Evolutionary conservation across 495 filamentous ascomycete species (phyloP), one percentile per base, ranked within the genome.

Genomic region (Aspergillus homomorphus): DNA sequence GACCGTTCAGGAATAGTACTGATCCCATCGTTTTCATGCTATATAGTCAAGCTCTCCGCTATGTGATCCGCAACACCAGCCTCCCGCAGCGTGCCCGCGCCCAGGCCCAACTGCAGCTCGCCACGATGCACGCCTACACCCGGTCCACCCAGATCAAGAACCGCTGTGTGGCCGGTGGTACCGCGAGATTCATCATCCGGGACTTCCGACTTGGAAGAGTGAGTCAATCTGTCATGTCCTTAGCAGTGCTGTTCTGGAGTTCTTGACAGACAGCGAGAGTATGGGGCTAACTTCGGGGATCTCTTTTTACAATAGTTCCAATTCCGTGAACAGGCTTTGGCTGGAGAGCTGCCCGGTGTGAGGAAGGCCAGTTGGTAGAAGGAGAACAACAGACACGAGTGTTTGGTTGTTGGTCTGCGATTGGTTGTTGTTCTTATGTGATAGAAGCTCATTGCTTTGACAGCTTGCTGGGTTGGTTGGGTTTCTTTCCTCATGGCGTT

Each of bases 341-440:
- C 80, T n/a, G 94, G 95, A 55, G 85, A 91, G 56, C 69, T 98
- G 38, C 94, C 94, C 0, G 94, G 94, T 53, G 94, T 98, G 45
- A 89, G 85, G 80, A 98, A 97, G 80, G 94, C 95, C 9, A 91
- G 88, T 70, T 98, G 94, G 94, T 98, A 74, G n/a, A n/a, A n/a
- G n/a, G n/a, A n/a, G n/a, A n/a, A n/a, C n/a, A n/a, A n/a, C n/a
- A n/a, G 33, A 38, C 33, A 2, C 33, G 33, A 12, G 2, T 38
- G 33, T 2, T 38, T 38, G 33, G 33, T 38, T 7, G 5, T 5
- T 38, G 4, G 33, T 38, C 10, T 38, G 33, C 33, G 33, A 38
- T 12, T 12, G 2, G 7, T 14, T 14, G 33, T n/a, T n/a, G 33
- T 5, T 5, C 15, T 2, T 38, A 38, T 38, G 33, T 38, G 33